Evolutionary conservation across 257 asterid species (phyloP).

Genomic region (Agastache rugosa): DNA sequence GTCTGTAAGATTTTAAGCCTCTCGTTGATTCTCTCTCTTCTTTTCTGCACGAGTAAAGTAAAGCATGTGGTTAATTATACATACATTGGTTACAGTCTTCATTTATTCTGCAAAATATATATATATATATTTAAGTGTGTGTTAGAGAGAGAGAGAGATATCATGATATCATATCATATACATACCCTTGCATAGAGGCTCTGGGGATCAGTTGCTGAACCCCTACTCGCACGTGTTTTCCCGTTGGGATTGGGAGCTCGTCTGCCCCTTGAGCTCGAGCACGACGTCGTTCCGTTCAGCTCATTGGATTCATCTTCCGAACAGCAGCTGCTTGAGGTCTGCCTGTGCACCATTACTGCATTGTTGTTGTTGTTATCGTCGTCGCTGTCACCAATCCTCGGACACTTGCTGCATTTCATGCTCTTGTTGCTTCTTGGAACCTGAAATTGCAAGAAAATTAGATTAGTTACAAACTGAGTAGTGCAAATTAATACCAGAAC

Average conservation of each 20-base stretch:
- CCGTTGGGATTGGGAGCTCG: constrained; percentile 36
- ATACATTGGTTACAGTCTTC: neutral
- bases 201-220: constrained; percentile 62
- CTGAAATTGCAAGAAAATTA: constrained; percentile 34
- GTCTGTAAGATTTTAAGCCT: constrained; percentile 56
- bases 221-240: constrained; percentile 52
- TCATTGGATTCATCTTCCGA: constrained; percentile 53
- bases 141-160: too few relatives aligned
- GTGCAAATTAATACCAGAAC: neutral
- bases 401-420: constrained; percentile 42
- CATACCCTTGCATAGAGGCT: constrained; percentile 69
- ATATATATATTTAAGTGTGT: too few relatives aligned
- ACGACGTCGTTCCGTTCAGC: constrained; percentile 28
- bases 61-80: neutral
- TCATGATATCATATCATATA: too few relatives aligned
- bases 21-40: constrained; percentile 63
- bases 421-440: constrained; percentile 50
- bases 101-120: too few relatives aligned
- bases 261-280: constrained; percentile 38
- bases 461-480: neutral
- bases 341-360: constrained; percentile 34
- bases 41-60: constrained; percentile 41
- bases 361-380: constrained; percentile 20
- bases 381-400: constrained; percentile 26
- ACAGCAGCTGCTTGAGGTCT: constrained; percentile 42